Evolutionary conservation across 208 protist species (phyloP).

Genomic region (Vickermania ingenoplastis): DNA sequence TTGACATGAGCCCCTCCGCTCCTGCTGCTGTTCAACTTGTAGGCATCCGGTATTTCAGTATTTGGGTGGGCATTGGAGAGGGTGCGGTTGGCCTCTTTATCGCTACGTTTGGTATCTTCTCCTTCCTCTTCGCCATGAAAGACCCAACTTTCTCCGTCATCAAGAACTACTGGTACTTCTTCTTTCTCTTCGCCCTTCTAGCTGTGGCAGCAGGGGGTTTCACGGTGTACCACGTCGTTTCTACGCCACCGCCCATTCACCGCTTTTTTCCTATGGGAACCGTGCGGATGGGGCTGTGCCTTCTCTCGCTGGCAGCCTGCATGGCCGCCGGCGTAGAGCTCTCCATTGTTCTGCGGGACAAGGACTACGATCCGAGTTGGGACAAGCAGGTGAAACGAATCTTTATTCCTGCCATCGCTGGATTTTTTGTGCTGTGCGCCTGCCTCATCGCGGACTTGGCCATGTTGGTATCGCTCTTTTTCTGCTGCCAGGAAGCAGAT

Average conservation of each 20-base stretch:
- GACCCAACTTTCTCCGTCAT: constrained; percentile 14
- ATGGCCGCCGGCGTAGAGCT: neutral
- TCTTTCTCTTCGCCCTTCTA: constrained; percentile 12
- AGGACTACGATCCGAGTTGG: neutral
- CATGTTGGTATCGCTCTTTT: neutral
- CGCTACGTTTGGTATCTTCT: constrained; percentile 10
- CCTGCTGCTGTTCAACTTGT: neutral
- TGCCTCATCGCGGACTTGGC: neutral
- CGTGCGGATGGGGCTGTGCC: neutral
- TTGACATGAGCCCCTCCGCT: constrained; percentile 3
- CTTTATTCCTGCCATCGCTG: neutral
- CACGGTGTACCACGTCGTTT: neutral
- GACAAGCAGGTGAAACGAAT: neutral
- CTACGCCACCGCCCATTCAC: neutral
- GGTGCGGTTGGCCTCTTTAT: neutral
- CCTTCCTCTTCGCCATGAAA: constrained; percentile 13
- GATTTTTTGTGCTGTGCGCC: neutral
- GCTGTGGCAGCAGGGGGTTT: constrained; percentile 8
- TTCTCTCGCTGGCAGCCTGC: neutral
- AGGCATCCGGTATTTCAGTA: neutral
- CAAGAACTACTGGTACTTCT: constrained; percentile 2
- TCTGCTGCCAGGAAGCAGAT: neutral
- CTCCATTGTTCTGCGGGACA: neutral
- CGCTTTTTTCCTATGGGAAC: neutral
- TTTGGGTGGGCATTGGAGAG: neutral